phyloP scores from a whole-genome alignment of 306 rosid genomes.

The Sindora glabra region DNA sequence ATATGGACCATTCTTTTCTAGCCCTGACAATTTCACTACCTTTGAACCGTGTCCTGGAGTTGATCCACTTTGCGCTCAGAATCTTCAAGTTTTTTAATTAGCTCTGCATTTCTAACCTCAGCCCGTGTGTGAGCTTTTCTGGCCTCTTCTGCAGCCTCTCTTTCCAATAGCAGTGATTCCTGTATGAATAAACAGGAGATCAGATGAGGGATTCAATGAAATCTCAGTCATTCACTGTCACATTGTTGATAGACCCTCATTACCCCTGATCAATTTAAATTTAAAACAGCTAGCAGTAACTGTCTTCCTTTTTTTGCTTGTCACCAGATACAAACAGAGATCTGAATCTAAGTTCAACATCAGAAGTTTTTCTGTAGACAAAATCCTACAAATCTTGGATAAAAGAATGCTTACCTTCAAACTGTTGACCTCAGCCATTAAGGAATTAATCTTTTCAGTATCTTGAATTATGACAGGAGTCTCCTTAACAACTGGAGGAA shows the following conservation, averaged over 20 bases:
- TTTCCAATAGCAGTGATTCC: slow-evolving; percentile 64
- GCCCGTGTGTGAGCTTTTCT: slow-evolving; percentile 45
- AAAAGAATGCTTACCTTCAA: no score
- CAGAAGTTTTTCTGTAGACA: no score
- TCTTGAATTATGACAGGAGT: slow-evolving; percentile 91
- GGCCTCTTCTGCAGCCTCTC: slow-evolving; percentile 64
- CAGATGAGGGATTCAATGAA: slow-evolving; percentile 11
- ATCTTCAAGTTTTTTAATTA: slow-evolving; percentile 66
- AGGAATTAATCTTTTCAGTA: slow-evolving; percentile 77
- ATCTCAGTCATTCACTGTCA: slow-evolving; percentile 15
- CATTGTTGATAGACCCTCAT: not conserved
- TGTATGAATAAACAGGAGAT: slow-evolving; percentile 23
- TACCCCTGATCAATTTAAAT: no score
- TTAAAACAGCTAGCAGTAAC: no score
- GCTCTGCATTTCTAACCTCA: slow-evolving; percentile 70
- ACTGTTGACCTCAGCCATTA: slow-evolving; percentile 70
- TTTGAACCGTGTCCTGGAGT: slow-evolving; percentile 90
- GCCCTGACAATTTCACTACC: no score
- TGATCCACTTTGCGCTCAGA: slow-evolving; percentile 71
- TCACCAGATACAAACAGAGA: not conserved
- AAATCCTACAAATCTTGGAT: no score
- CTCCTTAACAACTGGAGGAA: slow-evolving; percentile 96
- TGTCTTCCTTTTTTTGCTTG: no score
- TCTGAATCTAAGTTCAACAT: not conserved
- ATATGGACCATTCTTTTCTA: no score